Evolutionary conservation across 2,329 filamentous ascomycete genomes (phyloP).

Genomic region (Fusarium pininemorale): DNA sequence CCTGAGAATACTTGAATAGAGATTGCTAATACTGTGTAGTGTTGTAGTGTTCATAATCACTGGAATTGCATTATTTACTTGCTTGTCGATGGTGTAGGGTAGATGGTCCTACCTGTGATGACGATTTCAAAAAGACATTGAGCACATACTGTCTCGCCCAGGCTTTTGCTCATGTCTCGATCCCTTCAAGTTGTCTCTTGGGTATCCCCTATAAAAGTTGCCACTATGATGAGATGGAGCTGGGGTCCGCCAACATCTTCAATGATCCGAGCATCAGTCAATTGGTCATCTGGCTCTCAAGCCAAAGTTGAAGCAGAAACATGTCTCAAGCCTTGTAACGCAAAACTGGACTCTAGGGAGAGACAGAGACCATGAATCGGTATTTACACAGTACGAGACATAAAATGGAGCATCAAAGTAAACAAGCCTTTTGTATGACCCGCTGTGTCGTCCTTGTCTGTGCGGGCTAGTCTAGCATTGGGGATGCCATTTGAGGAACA

Average conservation of each 20-base stretch:
- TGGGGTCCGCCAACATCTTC: conserved; percentile 8
- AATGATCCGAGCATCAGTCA: not conserved
- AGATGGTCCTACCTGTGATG: not conserved
- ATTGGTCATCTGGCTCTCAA: not conserved
- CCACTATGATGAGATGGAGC: not conserved
- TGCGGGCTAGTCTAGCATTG: conserved; percentile 25
- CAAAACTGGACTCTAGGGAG: not conserved
- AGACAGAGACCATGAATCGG: not conserved
- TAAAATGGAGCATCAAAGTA: conserved; percentile 23
- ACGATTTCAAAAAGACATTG: not conserved
- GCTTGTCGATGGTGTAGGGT: not conserved
- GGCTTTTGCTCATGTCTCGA: conserved; percentile 16
- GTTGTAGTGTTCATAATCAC: conserved; percentile 2
- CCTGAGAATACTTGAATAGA: conserved; percentile 29
- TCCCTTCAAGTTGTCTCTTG: conserved; percentile 9
- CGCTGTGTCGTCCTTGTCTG: conserved; percentile 28
- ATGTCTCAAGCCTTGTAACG: conserved; percentile 22
- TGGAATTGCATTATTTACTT: conserved; percentile 8
- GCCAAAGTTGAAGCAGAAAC: conserved; percentile 15
- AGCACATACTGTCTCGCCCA: conserved; percentile 19
- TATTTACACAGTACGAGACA: conserved; percentile 12
- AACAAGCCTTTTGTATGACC: conserved; percentile 43
- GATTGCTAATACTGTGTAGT: not conserved
- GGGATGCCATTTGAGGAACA: conserved; percentile 30
- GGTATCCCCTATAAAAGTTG: not conserved